phyloP scores from a whole-genome alignment of 768 basidiomycete genomes.

The Baorangia bicolor region DNA sequence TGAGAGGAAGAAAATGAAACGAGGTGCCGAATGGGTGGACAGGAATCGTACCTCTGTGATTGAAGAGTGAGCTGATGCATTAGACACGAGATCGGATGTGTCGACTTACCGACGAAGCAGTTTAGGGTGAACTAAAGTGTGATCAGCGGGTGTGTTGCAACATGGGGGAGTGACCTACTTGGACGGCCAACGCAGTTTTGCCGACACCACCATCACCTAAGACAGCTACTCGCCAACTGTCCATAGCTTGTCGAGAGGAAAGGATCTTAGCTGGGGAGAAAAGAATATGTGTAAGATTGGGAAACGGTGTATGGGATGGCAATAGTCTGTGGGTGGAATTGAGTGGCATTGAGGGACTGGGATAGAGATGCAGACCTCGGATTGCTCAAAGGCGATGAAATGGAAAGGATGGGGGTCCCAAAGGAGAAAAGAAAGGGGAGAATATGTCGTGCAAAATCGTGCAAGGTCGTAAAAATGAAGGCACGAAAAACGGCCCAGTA shows the following conservation, averaged over 20 bases:
- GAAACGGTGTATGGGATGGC: constrained; percentile 20
- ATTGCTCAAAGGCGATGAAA: constrained; percentile 32
- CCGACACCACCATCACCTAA: constrained; percentile 97
- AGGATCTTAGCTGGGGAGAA: constrained; percentile 18
- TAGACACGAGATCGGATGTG: constrained; percentile 3
- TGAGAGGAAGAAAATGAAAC: constrained; percentile 31
- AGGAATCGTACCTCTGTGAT: constrained; percentile 51
- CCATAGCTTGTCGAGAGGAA: constrained; percentile 54
- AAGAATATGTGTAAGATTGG: constrained; percentile 26
- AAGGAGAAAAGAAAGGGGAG: constrained; percentile 40
- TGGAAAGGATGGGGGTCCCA: constrained; percentile 23
- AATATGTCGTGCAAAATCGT: constrained; percentile 69
- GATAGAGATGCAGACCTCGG: constrained; percentile 29
- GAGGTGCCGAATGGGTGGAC: constrained; percentile 7
- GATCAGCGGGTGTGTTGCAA: constrained; percentile 9
- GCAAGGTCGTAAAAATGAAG: constrained; percentile 59
- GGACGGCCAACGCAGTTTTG: constrained; percentile 94
- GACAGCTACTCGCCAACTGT: constrained; percentile 94
- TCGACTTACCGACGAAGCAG: constrained; percentile 86
- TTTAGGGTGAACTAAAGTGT: constrained; percentile 86
- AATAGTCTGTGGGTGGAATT: constrained; percentile 16
- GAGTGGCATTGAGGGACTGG: constrained; percentile 20
- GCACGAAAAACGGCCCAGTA: constrained; percentile 27
- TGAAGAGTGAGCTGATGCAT: constrained; percentile 15
- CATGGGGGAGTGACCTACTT: constrained; percentile 52